phyloP scores from a whole-genome alignment of 1,139 yeast species.

The Scheffersomyces illinoinensis region DNA sequence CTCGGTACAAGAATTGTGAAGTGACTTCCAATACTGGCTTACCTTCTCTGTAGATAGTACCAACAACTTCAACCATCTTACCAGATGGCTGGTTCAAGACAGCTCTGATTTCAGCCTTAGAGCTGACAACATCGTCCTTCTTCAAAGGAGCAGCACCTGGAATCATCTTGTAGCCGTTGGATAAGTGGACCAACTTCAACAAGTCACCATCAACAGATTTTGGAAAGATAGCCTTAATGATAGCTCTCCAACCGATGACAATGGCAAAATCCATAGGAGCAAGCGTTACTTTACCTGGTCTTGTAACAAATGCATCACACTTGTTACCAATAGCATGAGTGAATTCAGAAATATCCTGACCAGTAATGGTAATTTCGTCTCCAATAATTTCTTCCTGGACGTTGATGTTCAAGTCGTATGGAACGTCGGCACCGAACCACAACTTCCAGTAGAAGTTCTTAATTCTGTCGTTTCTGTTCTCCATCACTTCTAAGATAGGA shows the following conservation, averaged over 20 bases:
- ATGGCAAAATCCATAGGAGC: constrained; percentile 99
- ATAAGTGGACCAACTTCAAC: constrained; percentile 88
- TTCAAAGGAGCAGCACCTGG: constrained; percentile 90
- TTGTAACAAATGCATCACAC: constrained; percentile 91
- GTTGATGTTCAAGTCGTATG: constrained; percentile 63
- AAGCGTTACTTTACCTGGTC: constrained; percentile 78
- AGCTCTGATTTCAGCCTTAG: constrained; percentile 83
- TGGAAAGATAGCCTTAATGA: constrained; percentile 97
- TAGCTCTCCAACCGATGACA: constrained; percentile 98
- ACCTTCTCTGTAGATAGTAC: constrained; percentile 77
- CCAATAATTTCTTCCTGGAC: constrained; percentile 73
- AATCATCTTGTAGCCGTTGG: constrained; percentile 91
- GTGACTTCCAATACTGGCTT: constrained; percentile 90
- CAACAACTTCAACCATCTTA: constrained; percentile 93
- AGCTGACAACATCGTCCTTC: constrained; percentile 82
- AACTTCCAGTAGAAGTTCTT: constrained; percentile 96
- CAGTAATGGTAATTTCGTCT: constrained; percentile 67
- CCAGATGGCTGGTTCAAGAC: constrained; percentile 92
- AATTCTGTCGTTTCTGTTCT: constrained; percentile 87
- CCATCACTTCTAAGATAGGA: constrained; percentile 88
- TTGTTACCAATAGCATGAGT: constrained; percentile 97
- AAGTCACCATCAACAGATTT: constrained; percentile 94
- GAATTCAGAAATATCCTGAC: constrained; percentile 82
- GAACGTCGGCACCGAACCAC: constrained; percentile 79
- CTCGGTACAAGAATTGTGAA: constrained; percentile 96